Evolutionary conservation across 306 rosid genomes (phyloP), one percentile per base, ranked within the genome.

Genomic region (Vigna reflexopilosa): DNA sequence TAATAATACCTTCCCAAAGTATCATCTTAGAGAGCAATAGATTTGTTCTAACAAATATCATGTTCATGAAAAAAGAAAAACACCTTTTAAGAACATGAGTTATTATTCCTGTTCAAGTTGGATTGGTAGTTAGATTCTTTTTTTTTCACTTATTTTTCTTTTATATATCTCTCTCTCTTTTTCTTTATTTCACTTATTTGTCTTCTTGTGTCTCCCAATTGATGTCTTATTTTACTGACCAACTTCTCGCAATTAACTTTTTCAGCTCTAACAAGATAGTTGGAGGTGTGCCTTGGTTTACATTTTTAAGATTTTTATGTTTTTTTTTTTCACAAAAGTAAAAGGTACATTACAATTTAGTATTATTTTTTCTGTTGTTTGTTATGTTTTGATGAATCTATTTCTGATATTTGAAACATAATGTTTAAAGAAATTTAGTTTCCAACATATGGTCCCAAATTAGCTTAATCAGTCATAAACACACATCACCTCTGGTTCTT

Each of bases 401-500:
- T 50, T 75, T 66, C 72, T 15, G 47, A 47, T 61, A 73, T 22
- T 62, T 62, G 9, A 47, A 59, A 68, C 24, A 38, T 68, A 28
- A 81, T 72, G 61, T 52, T 72, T 62, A 75, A 85, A 77, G 61
- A 85, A 88, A 67, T 69, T 75, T 54, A 64, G 79, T 77, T 57
- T 77, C 87, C 72, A 83, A 61, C 86, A 81, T 16, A 16, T 57
- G 89, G 88, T 68, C 90, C 88, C 88, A 75, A 72, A 71, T 77
- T 67, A 63, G 89, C 77, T 68, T 50, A 70, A 74, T 80, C 67
- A 50, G 77, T 50, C 82, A 73, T 73, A 44, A 66, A 69, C 78
- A 66, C 57, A 69, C 73, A 62, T 38, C 50, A 38, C 44, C 81
- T 76, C 59, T 34, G 52, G 51, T 81, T 77, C 62, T 38, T 64